Conservation (phyloP, 768 basidiomycete species). For the Panus rudis region DNA sequence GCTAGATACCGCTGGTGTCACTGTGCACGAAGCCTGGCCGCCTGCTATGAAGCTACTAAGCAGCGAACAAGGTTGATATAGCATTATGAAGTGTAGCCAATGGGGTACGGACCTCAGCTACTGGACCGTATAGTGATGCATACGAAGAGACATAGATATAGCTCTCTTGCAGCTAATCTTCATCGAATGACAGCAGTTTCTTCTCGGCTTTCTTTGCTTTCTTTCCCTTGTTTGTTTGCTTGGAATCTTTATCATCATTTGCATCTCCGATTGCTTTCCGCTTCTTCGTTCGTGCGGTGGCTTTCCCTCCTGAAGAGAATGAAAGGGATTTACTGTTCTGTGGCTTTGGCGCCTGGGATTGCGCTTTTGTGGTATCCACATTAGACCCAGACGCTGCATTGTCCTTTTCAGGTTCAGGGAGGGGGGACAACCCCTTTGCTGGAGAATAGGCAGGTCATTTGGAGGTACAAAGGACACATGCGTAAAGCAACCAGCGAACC, state of each 20-base stretch:
- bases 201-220: conserved; percentile 45
- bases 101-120: too few species aligned
- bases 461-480: not conserved
- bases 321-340: conserved; percentile 23
- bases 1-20: too few species aligned
- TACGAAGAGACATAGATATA: too few species aligned
- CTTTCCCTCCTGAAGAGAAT: conserved; percentile 22
- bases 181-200: conserved; percentile 49
- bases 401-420: conserved; percentile 30
- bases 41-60: too few species aligned
- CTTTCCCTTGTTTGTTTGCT: conserved; percentile 28
- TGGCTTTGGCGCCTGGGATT: conserved; percentile 9
- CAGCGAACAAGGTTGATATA: too few species aligned
- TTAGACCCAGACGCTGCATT: not conserved
- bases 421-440: conserved; percentile 59
- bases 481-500: conserved; percentile 36
- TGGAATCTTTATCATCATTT: conserved; percentile 22
- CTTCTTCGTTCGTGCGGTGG: conserved; percentile 26
- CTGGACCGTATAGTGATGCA: too few species aligned
- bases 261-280: conserved; percentile 27
- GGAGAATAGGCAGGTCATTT: not conserved
- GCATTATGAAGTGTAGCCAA: too few species aligned
- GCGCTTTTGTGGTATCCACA: not conserved
- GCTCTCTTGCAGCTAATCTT: too few species aligned
- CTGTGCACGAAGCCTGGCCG: too few species aligned